These are phyloP conservation scores for Albizia julibrissin DNA, from an alignment of 306 rosid species.

Conservation along the genomic window DNA sequence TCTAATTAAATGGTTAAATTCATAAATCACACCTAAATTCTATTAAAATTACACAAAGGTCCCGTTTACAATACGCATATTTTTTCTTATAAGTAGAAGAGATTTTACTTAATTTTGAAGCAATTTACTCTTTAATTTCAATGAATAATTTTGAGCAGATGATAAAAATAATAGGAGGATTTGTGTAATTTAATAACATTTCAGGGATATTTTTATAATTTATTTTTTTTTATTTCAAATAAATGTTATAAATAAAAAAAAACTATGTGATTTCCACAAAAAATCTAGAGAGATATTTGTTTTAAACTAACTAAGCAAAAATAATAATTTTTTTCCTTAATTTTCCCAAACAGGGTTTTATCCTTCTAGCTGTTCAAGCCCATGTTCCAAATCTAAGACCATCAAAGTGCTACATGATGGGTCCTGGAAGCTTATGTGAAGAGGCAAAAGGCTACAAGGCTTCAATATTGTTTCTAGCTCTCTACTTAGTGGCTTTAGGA, in stretches of 20 bases:
- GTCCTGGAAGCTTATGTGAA: slow-evolving; percentile 22
- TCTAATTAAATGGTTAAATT: background rate
- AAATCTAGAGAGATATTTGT: background rate
- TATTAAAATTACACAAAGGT: background rate
- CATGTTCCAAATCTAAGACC: slow-evolving; percentile 57
- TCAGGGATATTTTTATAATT: background rate
- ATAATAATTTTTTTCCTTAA: background rate
- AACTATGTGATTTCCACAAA: background rate
- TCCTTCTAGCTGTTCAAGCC: slow-evolving; percentile 58
- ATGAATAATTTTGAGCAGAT: background rate
- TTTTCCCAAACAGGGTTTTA: slow-evolving; percentile 51
- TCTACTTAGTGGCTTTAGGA: slow-evolving; percentile 67
- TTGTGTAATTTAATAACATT: background rate
- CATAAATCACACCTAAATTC: background rate
- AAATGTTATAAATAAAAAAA: background rate
- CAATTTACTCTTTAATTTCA: background rate
- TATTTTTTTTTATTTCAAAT: background rate
- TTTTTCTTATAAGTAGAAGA: background rate
- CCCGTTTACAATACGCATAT: background rate
- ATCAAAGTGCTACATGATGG: slow-evolving; percentile 42
- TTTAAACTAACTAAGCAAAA: background rate
- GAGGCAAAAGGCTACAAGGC: slow-evolving; percentile 53
- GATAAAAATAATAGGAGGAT: background rate
- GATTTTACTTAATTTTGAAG: background rate
- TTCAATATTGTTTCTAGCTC: slow-evolving; percentile 49